A percentile compares a stretch with the other conserved stretches of the same genome.
phyloP scores from a whole-genome alignment of 257 asterid species.

The Solanum medicagineum region DNA sequence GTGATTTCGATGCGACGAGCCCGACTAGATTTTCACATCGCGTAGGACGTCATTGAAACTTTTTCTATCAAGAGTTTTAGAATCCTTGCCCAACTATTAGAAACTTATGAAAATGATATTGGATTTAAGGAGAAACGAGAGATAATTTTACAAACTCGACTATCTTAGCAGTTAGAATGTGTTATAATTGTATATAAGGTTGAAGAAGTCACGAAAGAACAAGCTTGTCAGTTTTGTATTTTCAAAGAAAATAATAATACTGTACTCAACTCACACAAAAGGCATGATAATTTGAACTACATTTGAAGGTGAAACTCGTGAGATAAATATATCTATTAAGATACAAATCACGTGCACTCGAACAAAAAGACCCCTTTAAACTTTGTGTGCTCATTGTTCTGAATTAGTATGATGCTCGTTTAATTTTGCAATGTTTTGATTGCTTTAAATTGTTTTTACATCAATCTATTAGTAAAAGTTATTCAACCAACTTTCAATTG shows the following conservation, averaged over 20 bases:
- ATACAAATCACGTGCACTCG: neutral
- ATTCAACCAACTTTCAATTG: neutral
- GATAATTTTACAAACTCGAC: no score
- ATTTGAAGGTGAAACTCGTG: accelerated
- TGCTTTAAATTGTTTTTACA: no score
- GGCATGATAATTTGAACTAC: no score
- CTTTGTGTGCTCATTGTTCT: neutral
- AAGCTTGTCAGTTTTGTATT: neutral
- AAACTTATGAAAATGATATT: accelerated
- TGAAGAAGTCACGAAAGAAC: neutral
- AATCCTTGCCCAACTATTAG: no score
- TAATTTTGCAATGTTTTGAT: neutral
- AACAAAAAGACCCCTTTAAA: neutral
- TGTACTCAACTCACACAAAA: neutral
- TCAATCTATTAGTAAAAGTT: neutral
- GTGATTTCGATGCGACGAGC: neutral
- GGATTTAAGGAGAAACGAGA: no score
- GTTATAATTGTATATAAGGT: neutral
- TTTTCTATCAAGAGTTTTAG: no score
- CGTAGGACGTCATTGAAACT: no score
- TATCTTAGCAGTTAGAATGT: neutral
- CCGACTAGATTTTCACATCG: neutral
- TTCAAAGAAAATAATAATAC: neutral
- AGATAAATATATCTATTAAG: neutral
- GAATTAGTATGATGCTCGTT: neutral